Conservation (phyloP, 2,329 filamentous ascomycete genomes). For the Colletotrichum somersetense region DNA sequence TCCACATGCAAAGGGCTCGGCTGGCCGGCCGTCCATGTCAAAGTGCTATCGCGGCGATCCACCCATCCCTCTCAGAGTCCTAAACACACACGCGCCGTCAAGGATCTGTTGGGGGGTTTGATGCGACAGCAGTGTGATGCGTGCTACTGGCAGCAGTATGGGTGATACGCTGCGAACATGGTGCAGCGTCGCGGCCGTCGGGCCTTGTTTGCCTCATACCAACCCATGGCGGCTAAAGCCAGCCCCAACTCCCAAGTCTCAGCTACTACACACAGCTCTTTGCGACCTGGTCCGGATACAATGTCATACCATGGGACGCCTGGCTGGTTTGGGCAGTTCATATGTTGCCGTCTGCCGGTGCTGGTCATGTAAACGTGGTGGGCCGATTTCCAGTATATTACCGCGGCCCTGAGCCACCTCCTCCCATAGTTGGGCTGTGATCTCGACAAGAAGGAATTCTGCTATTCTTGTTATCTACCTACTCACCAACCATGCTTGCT, state of each 20-base stretch:
- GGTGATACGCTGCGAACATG: conserved; percentile 7
- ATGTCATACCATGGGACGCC: background rate
- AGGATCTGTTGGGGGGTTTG: background rate
- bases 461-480: background rate
- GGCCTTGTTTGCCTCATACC: background rate
- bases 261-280: background rate
- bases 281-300: too few relatives aligned
- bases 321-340: background rate
- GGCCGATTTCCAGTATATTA: background rate
- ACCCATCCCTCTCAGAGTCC: background rate
- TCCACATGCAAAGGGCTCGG: background rate
- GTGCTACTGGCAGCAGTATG: background rate
- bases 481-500: background rate
- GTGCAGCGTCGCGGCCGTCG: background rate
- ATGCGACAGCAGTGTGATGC: background rate
- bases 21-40: background rate
- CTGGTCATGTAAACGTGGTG: background rate
- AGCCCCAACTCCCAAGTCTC: background rate
- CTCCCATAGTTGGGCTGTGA: background rate
- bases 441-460: background rate
- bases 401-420: background rate
- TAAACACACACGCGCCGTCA: conserved; percentile 9
- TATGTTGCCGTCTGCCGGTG: background rate
- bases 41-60: conserved; percentile 1
- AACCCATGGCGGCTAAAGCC: background rate